phyloP scores from a whole-genome alignment of 23 red algal species.

The Pyropia yezoensis region DNA sequence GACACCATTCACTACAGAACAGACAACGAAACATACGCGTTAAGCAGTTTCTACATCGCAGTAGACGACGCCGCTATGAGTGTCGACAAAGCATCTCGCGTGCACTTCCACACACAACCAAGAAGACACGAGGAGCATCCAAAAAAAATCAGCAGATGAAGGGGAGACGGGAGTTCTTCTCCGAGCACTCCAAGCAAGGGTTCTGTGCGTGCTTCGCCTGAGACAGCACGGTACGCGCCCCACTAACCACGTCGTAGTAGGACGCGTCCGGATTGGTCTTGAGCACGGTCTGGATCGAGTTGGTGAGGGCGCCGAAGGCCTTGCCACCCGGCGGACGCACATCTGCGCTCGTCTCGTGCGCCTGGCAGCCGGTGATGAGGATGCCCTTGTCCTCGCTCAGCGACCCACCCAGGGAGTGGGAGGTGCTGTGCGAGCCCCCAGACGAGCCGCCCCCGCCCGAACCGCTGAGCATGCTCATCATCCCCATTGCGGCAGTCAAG shows the following conservation, averaged over 20 bases:
- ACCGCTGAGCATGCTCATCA: too few species aligned
- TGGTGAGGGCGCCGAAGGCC: constrained; percentile 58
- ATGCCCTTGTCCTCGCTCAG: constrained; percentile 50
- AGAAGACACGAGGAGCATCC: too few species aligned
- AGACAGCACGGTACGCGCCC: constrained; percentile 20
- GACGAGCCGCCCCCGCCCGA: too few species aligned
- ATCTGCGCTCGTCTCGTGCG: constrained; percentile 65
- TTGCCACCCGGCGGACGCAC: constrained; percentile 62
- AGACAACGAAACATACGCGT: too few species aligned
- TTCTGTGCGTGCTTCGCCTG: constrained; percentile 54
- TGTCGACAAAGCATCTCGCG: too few species aligned
- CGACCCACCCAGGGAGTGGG: too few species aligned
- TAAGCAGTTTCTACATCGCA: too few species aligned
- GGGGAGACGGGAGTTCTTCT: constrained; percentile 16
- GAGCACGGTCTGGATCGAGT: constrained; percentile 29
- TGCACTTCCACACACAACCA: too few species aligned
- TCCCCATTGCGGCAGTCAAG: too few species aligned
- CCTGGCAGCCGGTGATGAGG: constrained; percentile 75
- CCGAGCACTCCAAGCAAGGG: constrained; percentile 55
- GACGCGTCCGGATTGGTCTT: constrained; percentile 49
- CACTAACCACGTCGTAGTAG: constrained; percentile 53
- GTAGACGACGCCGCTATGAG: too few species aligned
- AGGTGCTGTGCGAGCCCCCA: too few species aligned
- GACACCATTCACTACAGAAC: too few species aligned
- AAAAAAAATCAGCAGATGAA: constrained; percentile 66